Percentiles rank a stretch among this genome's conserved stretches.
Conservation (phyloP, 768 basidiomycete species). For the Mycena kentingensis region DNA sequence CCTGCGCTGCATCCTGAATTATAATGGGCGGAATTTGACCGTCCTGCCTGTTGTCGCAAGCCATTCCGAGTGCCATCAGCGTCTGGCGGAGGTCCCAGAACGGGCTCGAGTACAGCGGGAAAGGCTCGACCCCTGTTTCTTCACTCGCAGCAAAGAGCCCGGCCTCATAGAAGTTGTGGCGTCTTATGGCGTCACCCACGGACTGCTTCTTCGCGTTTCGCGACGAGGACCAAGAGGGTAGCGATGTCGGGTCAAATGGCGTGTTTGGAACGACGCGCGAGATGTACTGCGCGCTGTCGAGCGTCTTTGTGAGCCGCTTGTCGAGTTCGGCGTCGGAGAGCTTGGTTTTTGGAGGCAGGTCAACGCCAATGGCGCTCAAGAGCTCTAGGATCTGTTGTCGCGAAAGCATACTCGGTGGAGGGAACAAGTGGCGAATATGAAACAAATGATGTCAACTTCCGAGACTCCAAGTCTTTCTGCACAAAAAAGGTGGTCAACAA, state of each 20-base stretch:
- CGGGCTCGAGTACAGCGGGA: slow-evolving; percentile 6
- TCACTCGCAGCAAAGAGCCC: background rate
- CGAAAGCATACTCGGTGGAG: background rate
- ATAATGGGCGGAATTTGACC: background rate
- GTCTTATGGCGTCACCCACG: slow-evolving; percentile 5
- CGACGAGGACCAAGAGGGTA: slow-evolving; percentile 7
- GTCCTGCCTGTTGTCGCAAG: slow-evolving; percentile 1
- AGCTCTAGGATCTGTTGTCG: background rate
- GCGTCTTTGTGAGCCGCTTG: slow-evolving; percentile 14
- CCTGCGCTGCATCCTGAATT: slow-evolving; percentile 7
- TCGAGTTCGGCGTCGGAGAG: slow-evolving; percentile 17
- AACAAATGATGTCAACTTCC: no score
- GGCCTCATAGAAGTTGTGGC: slow-evolving; percentile 13
- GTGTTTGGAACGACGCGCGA: slow-evolving; percentile 9
- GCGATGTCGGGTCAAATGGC: slow-evolving; percentile 4
- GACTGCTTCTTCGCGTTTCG: background rate
- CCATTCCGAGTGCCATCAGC: slow-evolving; percentile 9
- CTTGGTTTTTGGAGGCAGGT: slow-evolving; percentile 15
- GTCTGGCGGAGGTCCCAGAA: slow-evolving; percentile 16
- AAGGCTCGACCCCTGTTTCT: slow-evolving; percentile 5
- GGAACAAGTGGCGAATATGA: background rate
- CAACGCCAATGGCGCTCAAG: slow-evolving; percentile 7
- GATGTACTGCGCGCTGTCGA: slow-evolving; percentile 16
- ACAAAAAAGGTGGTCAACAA: no score
- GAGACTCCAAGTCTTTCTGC: no score